Base-by-base conservation (phyloP, 495 filamentous ascomycete species). In the Neurospora hispaniola region DNA sequence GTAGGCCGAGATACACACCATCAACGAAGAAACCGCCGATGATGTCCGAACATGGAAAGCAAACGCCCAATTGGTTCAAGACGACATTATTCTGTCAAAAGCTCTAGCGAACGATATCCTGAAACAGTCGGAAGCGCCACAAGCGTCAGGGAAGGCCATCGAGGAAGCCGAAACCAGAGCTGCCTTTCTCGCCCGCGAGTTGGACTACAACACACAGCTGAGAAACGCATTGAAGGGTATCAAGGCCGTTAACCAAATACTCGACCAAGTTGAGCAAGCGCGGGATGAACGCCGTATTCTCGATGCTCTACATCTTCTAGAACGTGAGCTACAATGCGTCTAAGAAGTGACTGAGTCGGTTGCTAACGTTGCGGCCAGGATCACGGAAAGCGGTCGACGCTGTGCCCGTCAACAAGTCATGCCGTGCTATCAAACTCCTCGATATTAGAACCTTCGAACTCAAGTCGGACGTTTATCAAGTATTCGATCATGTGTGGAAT, bases 11-110 rank as follows among this genome's bases (percentile, higher is more conserved):
- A 90, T 97, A 46, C 90, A 89, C 70, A 80, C 83, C 35, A 85
- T 93, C 46, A 95, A 93, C 84, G 87, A 88, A 46, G 88, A 91
- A 66, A 91, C 88, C 48, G 89, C 90, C 59, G 88, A 90, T 27
- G 92, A 96, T 77, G 90, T 96, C 74, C 90, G 93, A 77, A 85
- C 89, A 73, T 98, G 94, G 94, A 91, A 96, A 71, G 80, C 85
- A 27, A 92, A 94, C 79, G 93, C 94, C 42, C 91, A 91, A 79
- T 88, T 91, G 70, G 88, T 97, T n/a, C 91, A 93, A 77, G 85
- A 87, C 41, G 94, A 97, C 75, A 92, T 98, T 73, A 86, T 92
- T 75, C 85, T 86, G 42, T 92, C 93, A 20, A 88, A 90, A 74
- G 84, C 85, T 11, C 89, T 90, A 39, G 93, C 94, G 20, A 89